phyloP scores from a whole-genome alignment of 2,329 filamentous ascomycete genomes.

The Ambrosiella xylebori region DNA sequence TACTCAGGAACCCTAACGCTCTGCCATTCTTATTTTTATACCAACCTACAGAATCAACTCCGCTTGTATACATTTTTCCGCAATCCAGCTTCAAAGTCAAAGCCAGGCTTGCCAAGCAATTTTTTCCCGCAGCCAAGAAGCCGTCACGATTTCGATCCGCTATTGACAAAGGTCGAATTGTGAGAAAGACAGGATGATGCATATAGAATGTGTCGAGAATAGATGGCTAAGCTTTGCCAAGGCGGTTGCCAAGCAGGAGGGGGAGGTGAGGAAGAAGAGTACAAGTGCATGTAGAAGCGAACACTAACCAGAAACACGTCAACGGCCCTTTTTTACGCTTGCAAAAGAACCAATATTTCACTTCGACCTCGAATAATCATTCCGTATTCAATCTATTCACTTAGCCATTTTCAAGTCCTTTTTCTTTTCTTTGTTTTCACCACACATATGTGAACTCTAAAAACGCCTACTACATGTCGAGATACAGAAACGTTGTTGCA shows the following conservation, averaged over 20 bases:
- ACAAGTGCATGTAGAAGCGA: no score
- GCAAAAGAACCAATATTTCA: not conserved
- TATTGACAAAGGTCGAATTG: no score
- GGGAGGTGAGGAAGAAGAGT: not conserved
- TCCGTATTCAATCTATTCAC: not conserved
- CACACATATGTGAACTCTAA: not conserved
- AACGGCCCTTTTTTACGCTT: not conserved
- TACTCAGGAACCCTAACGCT: no score
- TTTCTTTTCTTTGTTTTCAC: not conserved
- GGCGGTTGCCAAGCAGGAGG: not conserved
- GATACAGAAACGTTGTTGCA: constrained; percentile 3
- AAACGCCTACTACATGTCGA: not conserved
- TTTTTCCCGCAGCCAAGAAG: no score
- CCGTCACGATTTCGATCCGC: no score
- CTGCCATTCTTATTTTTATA: no score
- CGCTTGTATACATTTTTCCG: no score
- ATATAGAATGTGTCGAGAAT: not conserved
- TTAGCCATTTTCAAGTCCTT: not conserved
- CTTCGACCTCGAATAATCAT: not conserved
- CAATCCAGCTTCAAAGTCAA: no score
- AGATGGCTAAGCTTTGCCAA: not conserved
- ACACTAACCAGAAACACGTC: no score
- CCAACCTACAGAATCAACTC: no score
- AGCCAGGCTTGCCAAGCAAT: no score
- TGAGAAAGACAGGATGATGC: no score